phyloP scores from a whole-genome alignment of 345 rosid species.

The Linum trigynum region DNA sequence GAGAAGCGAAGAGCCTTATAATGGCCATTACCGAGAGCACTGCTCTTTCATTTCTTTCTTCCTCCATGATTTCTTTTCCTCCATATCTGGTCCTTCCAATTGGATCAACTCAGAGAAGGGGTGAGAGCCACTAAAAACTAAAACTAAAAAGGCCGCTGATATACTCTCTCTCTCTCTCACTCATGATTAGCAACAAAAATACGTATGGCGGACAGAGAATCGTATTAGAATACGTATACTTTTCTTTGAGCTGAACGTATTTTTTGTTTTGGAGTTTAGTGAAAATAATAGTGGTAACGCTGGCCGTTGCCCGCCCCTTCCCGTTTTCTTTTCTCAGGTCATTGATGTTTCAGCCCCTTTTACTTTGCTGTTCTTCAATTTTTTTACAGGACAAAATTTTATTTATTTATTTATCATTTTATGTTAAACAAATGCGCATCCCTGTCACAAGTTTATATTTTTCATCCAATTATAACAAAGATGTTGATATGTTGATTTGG shows the following conservation, averaged over 20 bases:
- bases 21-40: not conserved
- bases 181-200: slow-evolving; percentile 19
- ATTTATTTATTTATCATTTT: no score
- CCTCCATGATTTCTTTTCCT: not conserved
- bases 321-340: no score
- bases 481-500: no score
- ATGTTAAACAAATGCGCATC: no score
- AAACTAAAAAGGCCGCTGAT: slow-evolving; percentile 20
- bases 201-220: slow-evolving; percentile 12
- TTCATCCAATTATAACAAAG: no score
- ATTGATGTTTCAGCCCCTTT: no score
- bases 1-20: no score
- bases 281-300: not conserved
- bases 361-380: no score
- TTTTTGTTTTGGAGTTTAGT: not conserved
- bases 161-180: slow-evolving; percentile 15
- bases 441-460: no score
- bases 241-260: no score
- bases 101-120: slow-evolving; percentile 35
- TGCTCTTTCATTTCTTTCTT: not conserved
- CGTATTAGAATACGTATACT: slow-evolving; percentile 20
- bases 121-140: slow-evolving; percentile 8
- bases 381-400: no score
- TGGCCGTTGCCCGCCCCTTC: no score
- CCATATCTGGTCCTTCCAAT: slow-evolving; percentile 11